A percentile compares a stretch with the other conserved stretches of the same genome.
Conservation (phyloP, 2,329 filamentous ascomycete species). For the Didymella segeticola region DNA sequence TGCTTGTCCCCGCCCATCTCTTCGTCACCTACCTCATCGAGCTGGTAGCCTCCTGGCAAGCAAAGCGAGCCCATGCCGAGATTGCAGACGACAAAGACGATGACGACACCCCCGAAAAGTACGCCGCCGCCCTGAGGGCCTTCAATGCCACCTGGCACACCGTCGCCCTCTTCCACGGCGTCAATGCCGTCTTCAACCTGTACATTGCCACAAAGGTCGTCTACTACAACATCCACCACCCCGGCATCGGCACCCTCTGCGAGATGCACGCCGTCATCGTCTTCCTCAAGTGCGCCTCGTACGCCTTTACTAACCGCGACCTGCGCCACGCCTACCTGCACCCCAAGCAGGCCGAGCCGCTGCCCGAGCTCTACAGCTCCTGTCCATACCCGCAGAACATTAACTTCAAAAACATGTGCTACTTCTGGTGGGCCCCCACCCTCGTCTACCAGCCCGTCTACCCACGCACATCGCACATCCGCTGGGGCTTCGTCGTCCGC, state of each 20-base stretch:
- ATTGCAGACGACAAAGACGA: conserved; percentile 53
- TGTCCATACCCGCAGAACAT: conserved; percentile 94
- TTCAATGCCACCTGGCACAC: conserved; percentile 81
- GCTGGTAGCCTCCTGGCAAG: conserved; percentile 78
- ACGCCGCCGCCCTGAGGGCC: conserved; percentile 64
- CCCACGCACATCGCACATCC: conserved; percentile 78
- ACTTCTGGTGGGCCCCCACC: conserved; percentile 98
- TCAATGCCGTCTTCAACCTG: conserved; percentile 85
- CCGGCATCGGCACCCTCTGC: conserved; percentile 87
- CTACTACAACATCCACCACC: conserved; percentile 91
- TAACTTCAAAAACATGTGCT: conserved; percentile 83
- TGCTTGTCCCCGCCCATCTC: conserved; percentile 88
- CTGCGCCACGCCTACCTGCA: conserved; percentile 89
- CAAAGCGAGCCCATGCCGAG: conserved; percentile 70
- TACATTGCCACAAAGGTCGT: conserved; percentile 82
- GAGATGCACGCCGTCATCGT: conserved; percentile 94
- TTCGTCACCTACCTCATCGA: conserved; percentile 92
- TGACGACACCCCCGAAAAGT: conserved; percentile 60
- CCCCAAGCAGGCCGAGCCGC: conserved; percentile 70
- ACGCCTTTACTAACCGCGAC: conserved; percentile 95
- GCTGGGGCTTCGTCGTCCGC: conserved; percentile 89
- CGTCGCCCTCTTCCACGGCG: conserved; percentile 78
- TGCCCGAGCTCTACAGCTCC: conserved; percentile 80
- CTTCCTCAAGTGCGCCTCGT: conserved; percentile 94
- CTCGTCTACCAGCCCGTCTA: conserved; percentile 97